Evolutionary conservation across 257 asterid species (phyloP).

Genomic region (Przewalskia tangutica): DNA sequence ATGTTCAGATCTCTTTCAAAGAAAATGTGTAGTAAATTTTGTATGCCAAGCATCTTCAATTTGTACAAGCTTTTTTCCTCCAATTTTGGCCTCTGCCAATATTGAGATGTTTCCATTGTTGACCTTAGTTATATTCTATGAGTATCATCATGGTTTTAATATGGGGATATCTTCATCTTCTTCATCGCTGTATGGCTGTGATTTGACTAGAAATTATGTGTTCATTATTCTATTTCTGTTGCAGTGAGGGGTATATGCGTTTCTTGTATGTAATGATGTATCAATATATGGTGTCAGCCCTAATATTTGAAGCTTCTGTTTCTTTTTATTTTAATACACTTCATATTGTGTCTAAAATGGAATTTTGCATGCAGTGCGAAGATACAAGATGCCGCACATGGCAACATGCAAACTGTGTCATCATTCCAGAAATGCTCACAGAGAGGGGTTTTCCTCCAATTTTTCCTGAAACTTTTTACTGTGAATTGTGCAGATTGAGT

Average conservation of each 20-base stretch:
- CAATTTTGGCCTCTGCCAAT: background rate
- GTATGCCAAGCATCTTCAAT: background rate
- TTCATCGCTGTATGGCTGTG: background rate
- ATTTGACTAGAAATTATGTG: background rate
- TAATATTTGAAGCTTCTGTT: background rate
- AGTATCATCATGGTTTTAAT: background rate
- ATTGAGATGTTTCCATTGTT: background rate
- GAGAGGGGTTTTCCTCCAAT: constrained; percentile 46
- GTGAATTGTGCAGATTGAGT: constrained; percentile 80
- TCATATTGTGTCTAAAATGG: constrained; percentile 1
- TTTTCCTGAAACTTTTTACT: constrained; percentile 68
- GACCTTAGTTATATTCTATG: background rate
- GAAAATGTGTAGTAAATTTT: background rate
- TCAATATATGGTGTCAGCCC: background rate
- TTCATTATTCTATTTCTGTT: background rate
- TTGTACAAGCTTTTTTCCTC: background rate
- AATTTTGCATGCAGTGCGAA: constrained; percentile 64
- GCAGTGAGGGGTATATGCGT: background rate
- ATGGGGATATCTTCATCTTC: background rate
- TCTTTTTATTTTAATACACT: background rate
- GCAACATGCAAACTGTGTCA: constrained; percentile 87
- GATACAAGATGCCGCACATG: constrained; percentile 71
- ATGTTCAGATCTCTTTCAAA: background rate
- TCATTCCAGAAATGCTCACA: constrained; percentile 69
- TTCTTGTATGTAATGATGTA: background rate